phyloP scores from a whole-genome alignment of 805 yeast genomes.

The Candida saitoana region DNA sequence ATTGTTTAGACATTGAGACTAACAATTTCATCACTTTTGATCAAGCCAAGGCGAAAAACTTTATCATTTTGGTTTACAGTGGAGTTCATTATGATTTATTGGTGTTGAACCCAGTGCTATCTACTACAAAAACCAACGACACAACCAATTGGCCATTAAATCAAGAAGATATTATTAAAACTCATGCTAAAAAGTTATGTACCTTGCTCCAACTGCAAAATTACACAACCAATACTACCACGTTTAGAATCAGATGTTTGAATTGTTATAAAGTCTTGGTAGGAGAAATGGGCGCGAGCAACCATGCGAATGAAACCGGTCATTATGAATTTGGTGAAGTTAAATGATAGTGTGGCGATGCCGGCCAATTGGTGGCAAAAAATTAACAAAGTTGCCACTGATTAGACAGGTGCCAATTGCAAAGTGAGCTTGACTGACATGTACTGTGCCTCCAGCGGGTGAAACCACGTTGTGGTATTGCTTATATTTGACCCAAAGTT shows the following conservation, averaged over 20 bases:
- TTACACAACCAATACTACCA: constrained; percentile 62
- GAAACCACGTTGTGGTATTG: too few relatives aligned
- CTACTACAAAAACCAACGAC: constrained; percentile 27
- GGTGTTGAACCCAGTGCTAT: constrained; percentile 28
- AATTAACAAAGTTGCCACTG: too few relatives aligned
- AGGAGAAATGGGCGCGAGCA: constrained; percentile 63
- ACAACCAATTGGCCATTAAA: constrained; percentile 39
- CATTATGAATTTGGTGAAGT: constrained; percentile 63
- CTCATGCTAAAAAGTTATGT: constrained; percentile 30
- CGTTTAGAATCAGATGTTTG: constrained; percentile 54
- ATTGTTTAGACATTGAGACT: constrained; percentile 63
- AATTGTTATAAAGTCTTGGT: constrained; percentile 47
- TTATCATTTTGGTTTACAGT: constrained; percentile 55
- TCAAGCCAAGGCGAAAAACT: constrained; percentile 27
- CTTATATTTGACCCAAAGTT: too few relatives aligned
- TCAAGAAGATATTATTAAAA: constrained; percentile 28
- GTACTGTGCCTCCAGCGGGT: too few relatives aligned
- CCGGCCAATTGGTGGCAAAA: too few relatives aligned
- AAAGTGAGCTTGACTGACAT: too few relatives aligned
- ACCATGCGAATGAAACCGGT: constrained; percentile 60
- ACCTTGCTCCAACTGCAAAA: constrained; percentile 45
- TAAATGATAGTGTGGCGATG: too few relatives aligned
- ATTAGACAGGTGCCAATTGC: too few relatives aligned
- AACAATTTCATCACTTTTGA: constrained; percentile 52
- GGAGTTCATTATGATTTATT: constrained; percentile 75